Evolutionary conservation across 2,329 filamentous ascomycete species (phyloP).

Genomic region (Cladophialophora carrionii): DNA sequence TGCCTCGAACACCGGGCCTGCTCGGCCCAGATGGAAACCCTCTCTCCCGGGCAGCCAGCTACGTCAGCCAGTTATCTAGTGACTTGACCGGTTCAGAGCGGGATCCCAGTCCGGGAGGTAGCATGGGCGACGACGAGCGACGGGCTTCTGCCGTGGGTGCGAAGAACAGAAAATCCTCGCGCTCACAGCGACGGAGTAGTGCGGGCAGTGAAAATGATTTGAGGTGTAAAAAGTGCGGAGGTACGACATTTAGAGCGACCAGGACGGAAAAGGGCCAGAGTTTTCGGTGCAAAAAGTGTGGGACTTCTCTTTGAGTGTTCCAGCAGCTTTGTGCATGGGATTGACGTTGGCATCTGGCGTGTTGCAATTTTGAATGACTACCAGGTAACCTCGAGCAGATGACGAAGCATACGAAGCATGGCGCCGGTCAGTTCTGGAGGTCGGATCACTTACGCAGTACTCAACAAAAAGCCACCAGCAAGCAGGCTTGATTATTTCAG

Average conservation of each 20-base stretch:
- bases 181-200: conserved; percentile 22
- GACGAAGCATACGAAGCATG: not conserved
- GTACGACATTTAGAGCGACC: conserved; percentile 34
- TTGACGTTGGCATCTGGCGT: not conserved
- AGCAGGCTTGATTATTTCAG: not conserved
- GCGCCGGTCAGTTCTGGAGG: not conserved
- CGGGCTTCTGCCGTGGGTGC: not conserved
- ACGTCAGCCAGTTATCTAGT: conserved; percentile 35
- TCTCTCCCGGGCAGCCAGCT: conserved; percentile 32
- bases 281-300: conserved; percentile 38
- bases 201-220: conserved; percentile 31
- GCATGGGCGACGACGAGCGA: conserved; percentile 20
- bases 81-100: conserved; percentile 33
- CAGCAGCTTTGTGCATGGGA: not conserved
- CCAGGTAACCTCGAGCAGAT: not conserved
- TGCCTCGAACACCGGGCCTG: conserved; percentile 34
- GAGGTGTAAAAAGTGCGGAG: conserved; percentile 36
- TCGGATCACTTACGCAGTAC: not conserved
- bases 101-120: conserved; percentile 24
- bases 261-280: conserved; percentile 29
- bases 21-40: conserved; percentile 29
- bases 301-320: conserved; percentile 25
- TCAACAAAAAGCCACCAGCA: not conserved
- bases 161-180: conserved; percentile 16
- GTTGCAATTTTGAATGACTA: not conserved